A percentile compares a stretch with the other conserved stretches of the same genome.
Conservation (phyloP, 306 rosid genomes). For the Vigna trinervia region DNA sequence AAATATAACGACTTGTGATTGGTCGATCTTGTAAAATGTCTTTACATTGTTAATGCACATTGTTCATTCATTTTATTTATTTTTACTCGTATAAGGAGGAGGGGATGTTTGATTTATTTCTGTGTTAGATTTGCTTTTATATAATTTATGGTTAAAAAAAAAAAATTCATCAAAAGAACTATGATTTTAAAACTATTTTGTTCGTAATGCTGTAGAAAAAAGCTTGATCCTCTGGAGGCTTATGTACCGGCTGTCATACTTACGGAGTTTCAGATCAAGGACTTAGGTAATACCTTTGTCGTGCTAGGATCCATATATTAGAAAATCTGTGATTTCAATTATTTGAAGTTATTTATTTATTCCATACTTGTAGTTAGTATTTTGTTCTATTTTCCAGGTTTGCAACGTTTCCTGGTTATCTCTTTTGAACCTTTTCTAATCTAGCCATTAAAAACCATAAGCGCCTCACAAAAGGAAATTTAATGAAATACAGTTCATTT, state of each 20-base stretch:
- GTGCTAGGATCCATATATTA: slow-evolving; percentile 20
- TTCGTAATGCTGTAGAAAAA: slow-evolving; percentile 59
- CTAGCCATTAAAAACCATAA: too few species aligned
- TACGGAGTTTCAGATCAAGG: slow-evolving; percentile 83
- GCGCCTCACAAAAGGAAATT: too few species aligned
- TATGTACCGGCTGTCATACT: slow-evolving; percentile 86
- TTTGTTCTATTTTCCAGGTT: too few species aligned
- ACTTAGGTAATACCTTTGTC: slow-evolving; percentile 66
- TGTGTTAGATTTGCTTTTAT: neutral
- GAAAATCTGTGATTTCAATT: neutral
- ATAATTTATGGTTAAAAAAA: neutral
- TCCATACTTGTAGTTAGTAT: neutral
- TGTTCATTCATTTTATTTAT: neutral
- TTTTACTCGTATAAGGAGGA: neutral
- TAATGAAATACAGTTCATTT: too few species aligned
- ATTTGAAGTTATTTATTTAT: slow-evolving; percentile 12
- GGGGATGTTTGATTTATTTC: neutral
- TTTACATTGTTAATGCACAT: too few species aligned
- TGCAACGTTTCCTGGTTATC: too few species aligned
- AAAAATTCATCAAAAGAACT: neutral
- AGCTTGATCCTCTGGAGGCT: slow-evolving; percentile 86
- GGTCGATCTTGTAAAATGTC: too few species aligned
- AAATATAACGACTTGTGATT: too few species aligned
- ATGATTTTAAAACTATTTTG: slow-evolving; percentile 26
- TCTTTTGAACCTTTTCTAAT: too few species aligned